These are phyloP conservation scores for Mucor ambiguus DNA, from an alignment of 371 early-diverging fungal species.

Conservation along the genomic window DNA sequence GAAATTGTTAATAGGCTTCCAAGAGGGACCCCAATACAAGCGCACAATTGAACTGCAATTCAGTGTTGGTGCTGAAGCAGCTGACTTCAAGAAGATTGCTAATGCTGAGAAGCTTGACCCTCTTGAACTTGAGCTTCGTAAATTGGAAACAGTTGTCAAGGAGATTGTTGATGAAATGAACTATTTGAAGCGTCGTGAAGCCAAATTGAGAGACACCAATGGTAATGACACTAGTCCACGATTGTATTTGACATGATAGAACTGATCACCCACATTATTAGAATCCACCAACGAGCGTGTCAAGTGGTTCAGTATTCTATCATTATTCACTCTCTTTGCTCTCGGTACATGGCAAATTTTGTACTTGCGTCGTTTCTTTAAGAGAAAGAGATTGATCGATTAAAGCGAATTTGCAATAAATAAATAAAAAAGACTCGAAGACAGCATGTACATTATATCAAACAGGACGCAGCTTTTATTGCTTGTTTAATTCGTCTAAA, in stretches of 20 bases:
- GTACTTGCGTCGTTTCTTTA: constrained; percentile 85
- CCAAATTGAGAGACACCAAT: constrained; percentile 84
- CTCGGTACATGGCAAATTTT: constrained; percentile 83
- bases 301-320: constrained; percentile 72
- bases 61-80: constrained; percentile 87
- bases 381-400: constrained; percentile 84
- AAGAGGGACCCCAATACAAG: constrained; percentile 55
- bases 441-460: constrained; percentile 1
- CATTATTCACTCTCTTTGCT: constrained; percentile 66
- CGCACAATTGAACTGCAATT: constrained; percentile 75
- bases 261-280: constrained; percentile 25
- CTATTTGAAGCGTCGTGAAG: constrained; percentile 77
- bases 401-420: constrained; percentile 20
- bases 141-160: constrained; percentile 75
- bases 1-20: constrained; percentile 46
- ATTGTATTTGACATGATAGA: background rate
- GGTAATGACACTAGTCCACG: constrained; percentile 51
- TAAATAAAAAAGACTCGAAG: background rate
- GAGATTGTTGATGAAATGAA: constrained; percentile 83
- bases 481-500: constrained; percentile 18
- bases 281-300: constrained; percentile 88
- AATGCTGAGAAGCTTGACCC: constrained; percentile 83
- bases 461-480: background rate
- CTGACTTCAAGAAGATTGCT: constrained; percentile 68
- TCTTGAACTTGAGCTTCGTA: constrained; percentile 84